Conservation (phyloP, 2,329 filamentous ascomycete genomes). For the Aspergillus felis region DNA sequence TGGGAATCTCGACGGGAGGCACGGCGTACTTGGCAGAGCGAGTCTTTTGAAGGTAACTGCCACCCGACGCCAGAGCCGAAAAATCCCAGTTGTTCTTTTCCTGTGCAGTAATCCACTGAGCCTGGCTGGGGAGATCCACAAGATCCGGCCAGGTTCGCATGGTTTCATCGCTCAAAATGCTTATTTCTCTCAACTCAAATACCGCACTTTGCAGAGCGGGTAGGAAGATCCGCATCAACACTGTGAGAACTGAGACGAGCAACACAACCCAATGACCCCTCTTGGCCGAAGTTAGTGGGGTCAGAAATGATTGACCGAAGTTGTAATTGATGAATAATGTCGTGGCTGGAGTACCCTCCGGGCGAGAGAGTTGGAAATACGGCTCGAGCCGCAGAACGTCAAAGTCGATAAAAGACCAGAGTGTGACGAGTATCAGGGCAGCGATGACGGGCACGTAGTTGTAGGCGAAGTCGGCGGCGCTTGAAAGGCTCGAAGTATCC, state of each 20-base stretch:
- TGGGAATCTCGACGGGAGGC: slow-evolving; percentile 29
- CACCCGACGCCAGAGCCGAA: slow-evolving; percentile 16
- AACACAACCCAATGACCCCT: slow-evolving; percentile 31
- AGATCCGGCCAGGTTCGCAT: slow-evolving; percentile 29
- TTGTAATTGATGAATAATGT: slow-evolving; percentile 36
- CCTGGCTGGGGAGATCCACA: slow-evolving; percentile 25
- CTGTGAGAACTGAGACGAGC: slow-evolving; percentile 28
- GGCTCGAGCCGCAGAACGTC: slow-evolving; percentile 49
- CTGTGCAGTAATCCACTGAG: slow-evolving; percentile 28
- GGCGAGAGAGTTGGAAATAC: slow-evolving; percentile 41
- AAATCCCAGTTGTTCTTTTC: slow-evolving; percentile 22
- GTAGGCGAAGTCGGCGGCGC: slow-evolving; percentile 29
- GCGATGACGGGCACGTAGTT: slow-evolving; percentile 43
- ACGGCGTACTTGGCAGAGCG: slow-evolving; percentile 28
- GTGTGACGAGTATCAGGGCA: slow-evolving; percentile 43
- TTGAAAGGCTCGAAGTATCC: slow-evolving; percentile 26
- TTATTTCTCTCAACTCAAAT: slow-evolving; percentile 28
- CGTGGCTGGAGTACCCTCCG: slow-evolving; percentile 29
- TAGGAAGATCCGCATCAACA: slow-evolving; percentile 30
- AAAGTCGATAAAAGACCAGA: slow-evolving; percentile 49
- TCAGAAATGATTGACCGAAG: slow-evolving; percentile 33
- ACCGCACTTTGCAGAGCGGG: slow-evolving; percentile 31
- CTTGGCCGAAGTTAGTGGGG: slow-evolving; percentile 28
- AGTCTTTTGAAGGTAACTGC: slow-evolving; percentile 15
- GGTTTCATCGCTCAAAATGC: slow-evolving; percentile 13